Base-by-base conservation (phyloP, 164 flowering plant species). In the Dillenia suffruticosa region DNA sequence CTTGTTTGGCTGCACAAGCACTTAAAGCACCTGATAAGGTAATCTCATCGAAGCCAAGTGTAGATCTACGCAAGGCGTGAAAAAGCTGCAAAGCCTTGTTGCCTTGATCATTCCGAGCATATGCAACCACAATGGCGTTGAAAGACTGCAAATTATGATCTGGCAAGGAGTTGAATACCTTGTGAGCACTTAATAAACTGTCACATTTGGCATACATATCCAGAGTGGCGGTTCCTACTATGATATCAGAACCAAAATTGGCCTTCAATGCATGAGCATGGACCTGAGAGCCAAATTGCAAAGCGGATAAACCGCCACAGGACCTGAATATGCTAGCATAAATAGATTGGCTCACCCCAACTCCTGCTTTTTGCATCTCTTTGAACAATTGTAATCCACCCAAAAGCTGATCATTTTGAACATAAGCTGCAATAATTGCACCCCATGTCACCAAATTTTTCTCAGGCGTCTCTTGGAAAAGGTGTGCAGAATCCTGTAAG, bases 141-240 rank as follows among this genome's bases (percentile, higher is more conserved):
- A 75, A 79, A 51, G 88, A 82, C 62, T 85, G 89, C 69, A 82
- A 59, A 51, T 49, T 81, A 62, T 13, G 84, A 13, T 57, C 54
- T 17, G 88, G 84, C 56, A 88, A 60, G 10, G 14, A 59, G 64
- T 66, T 64, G 70, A 90, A 90, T 15, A 83, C 61, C 73, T 70
- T 77, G 54, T 63, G 70, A 71, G 95, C 92, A 75, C 77, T 81
- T 24, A 13, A 12, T 57, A 85, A 64, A 24, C 62, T 76, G 44
- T 66, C 75, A 67, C 90, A 84, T 64, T 90, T 90, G 15, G 87
- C 81, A 67, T 90, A 90, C 97, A 90, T 90, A 62, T 90, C 97
- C 63, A 90, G 63, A 58, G 79, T 77, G 22, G 96, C 91, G 54
- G 95, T 90, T 53, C 85, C 87, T 26, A 86, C 93, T 43, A 88